A percentile compares a stretch with the other conserved stretches of the same genome.
Evolutionary conservation across 1,139 yeast species (phyloP).

Genomic region (Kluyveromyces marxianus): DNA sequence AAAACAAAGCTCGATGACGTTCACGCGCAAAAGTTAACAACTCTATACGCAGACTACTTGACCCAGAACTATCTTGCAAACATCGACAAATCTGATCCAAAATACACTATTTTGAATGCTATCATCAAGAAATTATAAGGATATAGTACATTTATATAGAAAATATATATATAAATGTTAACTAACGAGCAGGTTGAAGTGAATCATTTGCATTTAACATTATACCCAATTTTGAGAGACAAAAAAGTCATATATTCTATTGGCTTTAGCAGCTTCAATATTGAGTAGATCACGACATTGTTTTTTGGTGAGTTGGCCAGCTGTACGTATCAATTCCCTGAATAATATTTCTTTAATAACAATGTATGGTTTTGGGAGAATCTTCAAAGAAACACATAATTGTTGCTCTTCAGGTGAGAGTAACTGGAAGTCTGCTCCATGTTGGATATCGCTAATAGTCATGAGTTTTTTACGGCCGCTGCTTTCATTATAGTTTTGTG

Average conservation of each 20-base stretch:
- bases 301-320: constrained; percentile 75
- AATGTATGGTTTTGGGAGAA: constrained; percentile 86
- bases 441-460: constrained; percentile 55
- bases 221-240: constrained; percentile 80
- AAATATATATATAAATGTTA: background rate
- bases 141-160: background rate
- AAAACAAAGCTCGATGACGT: constrained; percentile 36
- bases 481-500: constrained; percentile 21
- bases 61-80: constrained; percentile 30
- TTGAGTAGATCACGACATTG: constrained; percentile 76
- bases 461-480: constrained; percentile 36
- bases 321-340: constrained; percentile 77
- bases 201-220: background rate
- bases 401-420: constrained; percentile 80
- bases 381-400: constrained; percentile 73
- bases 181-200: too few relatives aligned
- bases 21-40: constrained; percentile 39
- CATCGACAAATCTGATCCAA: constrained; percentile 25
- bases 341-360: constrained; percentile 90
- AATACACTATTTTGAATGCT: constrained; percentile 29
- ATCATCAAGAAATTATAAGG: constrained; percentile 30
- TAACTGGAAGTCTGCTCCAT: constrained; percentile 75
- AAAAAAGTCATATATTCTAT: constrained; percentile 85
- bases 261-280: constrained; percentile 80
- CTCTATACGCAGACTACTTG: constrained; percentile 37